Evolutionary conservation across 1,284 basidiomycete species (phyloP).

Genomic region (Pseudomicrostroma phylloplanum): DNA sequence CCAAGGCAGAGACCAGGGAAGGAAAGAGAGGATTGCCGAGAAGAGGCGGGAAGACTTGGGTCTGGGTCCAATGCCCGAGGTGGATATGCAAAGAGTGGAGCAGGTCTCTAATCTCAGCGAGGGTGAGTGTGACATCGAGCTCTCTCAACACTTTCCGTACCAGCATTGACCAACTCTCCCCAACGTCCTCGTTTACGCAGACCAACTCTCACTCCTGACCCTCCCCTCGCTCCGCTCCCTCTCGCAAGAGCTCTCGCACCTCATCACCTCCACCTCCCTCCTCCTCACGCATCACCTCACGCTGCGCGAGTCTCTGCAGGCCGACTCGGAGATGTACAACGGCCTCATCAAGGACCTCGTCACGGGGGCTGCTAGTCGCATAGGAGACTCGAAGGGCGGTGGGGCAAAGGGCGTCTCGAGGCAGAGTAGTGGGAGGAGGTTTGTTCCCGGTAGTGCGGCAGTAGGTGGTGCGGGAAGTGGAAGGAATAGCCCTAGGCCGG

Average conservation of each 20-base stretch:
- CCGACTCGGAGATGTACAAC: constrained; percentile 47
- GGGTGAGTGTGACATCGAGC: constrained; percentile 9
- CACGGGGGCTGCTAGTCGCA: constrained; percentile 34
- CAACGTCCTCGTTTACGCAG: constrained; percentile 11
- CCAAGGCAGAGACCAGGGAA: background rate
- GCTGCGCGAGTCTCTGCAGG: constrained; percentile 36
- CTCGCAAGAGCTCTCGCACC: constrained; percentile 28
- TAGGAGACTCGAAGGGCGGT: constrained; percentile 9
- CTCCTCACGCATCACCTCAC: constrained; percentile 44
- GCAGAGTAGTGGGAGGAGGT: background rate
- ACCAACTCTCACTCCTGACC: constrained; percentile 39
- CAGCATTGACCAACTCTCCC: background rate
- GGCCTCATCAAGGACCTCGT: constrained; percentile 47
- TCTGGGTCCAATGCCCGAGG: constrained; percentile 21
- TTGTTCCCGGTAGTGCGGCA: background rate
- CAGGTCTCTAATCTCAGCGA: constrained; percentile 29
- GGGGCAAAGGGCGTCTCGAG: background rate
- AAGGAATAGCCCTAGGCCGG: background rate
- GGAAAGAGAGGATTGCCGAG: constrained; percentile 29
- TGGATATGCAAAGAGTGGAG: constrained; percentile 31
- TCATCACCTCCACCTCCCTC: constrained; percentile 33
- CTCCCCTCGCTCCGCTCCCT: constrained; percentile 39
- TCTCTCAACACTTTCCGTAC: background rate
- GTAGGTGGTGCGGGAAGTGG: background rate
- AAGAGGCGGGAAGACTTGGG: constrained; percentile 35